Base-by-base conservation (phyloP, 2,329 filamentous ascomycete genomes). In the Tolypocladium ovalisporum region DNA sequence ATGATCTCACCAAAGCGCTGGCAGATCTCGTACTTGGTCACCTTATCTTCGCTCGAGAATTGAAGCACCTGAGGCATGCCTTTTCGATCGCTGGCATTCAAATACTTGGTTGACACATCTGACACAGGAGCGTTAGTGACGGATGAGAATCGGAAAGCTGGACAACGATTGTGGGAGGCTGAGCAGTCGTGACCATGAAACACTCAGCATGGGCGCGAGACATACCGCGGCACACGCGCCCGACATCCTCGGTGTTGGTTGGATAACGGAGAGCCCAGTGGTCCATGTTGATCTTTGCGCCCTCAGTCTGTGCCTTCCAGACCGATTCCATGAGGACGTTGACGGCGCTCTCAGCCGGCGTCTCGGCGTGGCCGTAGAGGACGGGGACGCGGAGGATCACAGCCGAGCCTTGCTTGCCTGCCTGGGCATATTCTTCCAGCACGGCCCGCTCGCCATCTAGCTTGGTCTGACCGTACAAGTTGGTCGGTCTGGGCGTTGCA, bases 1-100 rank as follows among this genome's bases (percentile, higher is more conserved):
- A 95, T 85, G 58, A 96, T 89, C 59, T 90, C 84, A 4, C 84
- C 87, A 67, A 96, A 86, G 12, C 80, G 74, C 72, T 89, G 76
- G 69, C 89, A 92, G 57, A 97, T 96, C 70, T 93, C 85, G 70
- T 92, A 95, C 75, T 96, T 96, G 52, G 91, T 96, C 77, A 86
- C 88, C 62, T 79, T 82, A 64, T 96, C 89, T 71, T 96, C 90
- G 52, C 89, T 90, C 3, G 87, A 89, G 73, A 96, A 96, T 56
- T 97, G 91, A 22, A 96, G 77, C 49, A 91, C 81, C 34, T 68
- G 75, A 0, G 91, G 91, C 42, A 96, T 73, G 19, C 75, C 67
- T 13, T 75, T 69, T 54, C 77, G 73, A 40, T 80, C 75, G 52
- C 76, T 65, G 15, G 76, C 71, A 4, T 69, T 71, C 56, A 87